Percentiles rank a stretch among this genome's conserved stretches.
These are phyloP conservation scores for Beta corolliflora DNA, from an alignment of 179 eudicot genomes.

Conservation along the genomic window DNA sequence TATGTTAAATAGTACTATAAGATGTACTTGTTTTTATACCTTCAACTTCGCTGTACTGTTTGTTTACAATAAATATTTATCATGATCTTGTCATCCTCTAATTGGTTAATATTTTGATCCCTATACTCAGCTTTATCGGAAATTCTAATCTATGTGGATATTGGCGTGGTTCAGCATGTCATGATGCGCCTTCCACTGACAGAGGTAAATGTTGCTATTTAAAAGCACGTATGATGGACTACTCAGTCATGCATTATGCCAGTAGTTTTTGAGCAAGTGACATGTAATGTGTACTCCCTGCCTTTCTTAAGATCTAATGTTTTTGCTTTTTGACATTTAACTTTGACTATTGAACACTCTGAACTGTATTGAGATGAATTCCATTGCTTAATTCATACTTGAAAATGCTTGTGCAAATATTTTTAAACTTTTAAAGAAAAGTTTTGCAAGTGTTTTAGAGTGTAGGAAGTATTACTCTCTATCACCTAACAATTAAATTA, in stretches of 20 bases:
- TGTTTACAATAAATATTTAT: no score
- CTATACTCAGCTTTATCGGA: conserved; percentile 65
- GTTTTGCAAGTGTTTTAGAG: no score
- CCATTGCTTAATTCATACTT: no score
- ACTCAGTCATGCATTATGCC: background rate
- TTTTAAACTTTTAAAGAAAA: no score
- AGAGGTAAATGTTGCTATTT: conserved; percentile 49
- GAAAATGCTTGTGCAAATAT: no score
- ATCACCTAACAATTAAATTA: background rate
- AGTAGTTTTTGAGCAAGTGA: background rate
- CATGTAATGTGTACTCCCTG: background rate
- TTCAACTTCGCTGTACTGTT: background rate
- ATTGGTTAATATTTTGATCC: background rate
- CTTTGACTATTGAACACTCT: no score
- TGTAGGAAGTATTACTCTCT: no score
- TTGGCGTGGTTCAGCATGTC: conserved; percentile 70
- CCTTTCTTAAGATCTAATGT: no score
- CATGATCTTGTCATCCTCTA: background rate
- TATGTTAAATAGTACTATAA: background rate
- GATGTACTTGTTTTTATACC: background rate
- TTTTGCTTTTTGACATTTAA: no score
- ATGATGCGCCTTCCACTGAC: conserved; percentile 47
- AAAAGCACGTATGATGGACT: background rate
- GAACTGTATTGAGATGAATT: no score
- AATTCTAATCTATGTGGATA: conserved; percentile 89